These are phyloP conservation scores for Holtermannia corniformis DNA, from an alignment of 768 basidiomycete species.

Conservation along the genomic window DNA sequence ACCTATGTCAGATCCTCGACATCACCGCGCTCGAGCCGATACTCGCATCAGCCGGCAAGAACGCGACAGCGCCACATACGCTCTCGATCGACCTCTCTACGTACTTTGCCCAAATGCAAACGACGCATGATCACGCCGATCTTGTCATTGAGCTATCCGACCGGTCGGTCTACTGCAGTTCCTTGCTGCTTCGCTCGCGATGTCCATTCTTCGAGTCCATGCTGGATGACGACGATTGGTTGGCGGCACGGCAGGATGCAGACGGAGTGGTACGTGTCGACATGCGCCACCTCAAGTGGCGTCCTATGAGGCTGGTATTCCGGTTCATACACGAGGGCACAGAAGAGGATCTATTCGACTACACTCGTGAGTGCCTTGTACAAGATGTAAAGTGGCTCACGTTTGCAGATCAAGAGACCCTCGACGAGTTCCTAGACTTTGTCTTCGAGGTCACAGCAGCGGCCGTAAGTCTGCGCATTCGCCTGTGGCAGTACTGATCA, in stretches of 20 bases:
- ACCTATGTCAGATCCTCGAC: constrained; percentile 52
- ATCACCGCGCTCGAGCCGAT: constrained; percentile 51
- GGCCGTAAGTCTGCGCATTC: constrained; percentile 52
- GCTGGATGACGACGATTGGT: constrained; percentile 78
- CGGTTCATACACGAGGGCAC: constrained; percentile 65
- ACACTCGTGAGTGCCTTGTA: constrained; percentile 49
- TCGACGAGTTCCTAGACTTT: constrained; percentile 73
- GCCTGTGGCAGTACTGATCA: background rate
- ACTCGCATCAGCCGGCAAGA: constrained; percentile 57
- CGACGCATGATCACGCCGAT: constrained; percentile 52
- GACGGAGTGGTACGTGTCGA: constrained; percentile 55
- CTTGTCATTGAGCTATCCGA: constrained; percentile 55
- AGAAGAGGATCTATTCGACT: constrained; percentile 60
- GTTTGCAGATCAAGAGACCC: constrained; percentile 52
- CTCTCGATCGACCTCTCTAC: constrained; percentile 48
- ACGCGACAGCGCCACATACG: constrained; percentile 45
- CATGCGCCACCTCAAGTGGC: constrained; percentile 63
- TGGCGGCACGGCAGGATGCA: constrained; percentile 47
- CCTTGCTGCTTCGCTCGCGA: constrained; percentile 66
- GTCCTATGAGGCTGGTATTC: constrained; percentile 65
- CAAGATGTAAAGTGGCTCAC: background rate
- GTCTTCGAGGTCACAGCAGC: constrained; percentile 77
- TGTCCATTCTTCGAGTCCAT: constrained; percentile 75
- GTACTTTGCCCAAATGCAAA: constrained; percentile 45
- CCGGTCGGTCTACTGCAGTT: constrained; percentile 56